A percentile compares a stretch with the other conserved stretches of the same genome.
phyloP scores from a whole-genome alignment of 495 filamentous ascomycete species.

The Podospora tetraspora region DNA sequence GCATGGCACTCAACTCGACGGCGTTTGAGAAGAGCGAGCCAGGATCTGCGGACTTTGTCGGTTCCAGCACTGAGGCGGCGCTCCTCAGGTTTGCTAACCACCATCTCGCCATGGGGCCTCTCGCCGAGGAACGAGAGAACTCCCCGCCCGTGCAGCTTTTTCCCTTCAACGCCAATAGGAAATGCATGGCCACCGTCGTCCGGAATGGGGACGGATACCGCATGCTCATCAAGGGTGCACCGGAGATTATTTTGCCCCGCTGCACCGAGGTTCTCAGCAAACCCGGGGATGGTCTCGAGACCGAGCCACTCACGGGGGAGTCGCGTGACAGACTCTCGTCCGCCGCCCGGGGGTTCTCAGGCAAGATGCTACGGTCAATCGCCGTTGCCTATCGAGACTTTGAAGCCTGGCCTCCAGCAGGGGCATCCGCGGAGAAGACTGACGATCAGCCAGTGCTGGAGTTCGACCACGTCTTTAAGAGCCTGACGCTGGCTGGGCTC shows the following conservation, averaged over 20 bases:
- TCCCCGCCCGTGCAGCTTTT: conserved; percentile 60
- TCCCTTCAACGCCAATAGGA: conserved; percentile 73
- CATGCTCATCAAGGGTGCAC: conserved; percentile 73
- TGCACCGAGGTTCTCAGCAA: conserved; percentile 54
- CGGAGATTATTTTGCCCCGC: conserved; percentile 66
- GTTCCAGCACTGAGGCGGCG: conserved; percentile 81
- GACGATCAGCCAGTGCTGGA: background rate
- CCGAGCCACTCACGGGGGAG: background rate
- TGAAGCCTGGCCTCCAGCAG: conserved; percentile 72
- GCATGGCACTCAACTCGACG: conserved; percentile 74
- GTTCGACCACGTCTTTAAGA: conserved; percentile 42
- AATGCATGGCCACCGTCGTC: conserved; percentile 76
- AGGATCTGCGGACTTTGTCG: conserved; percentile 52
- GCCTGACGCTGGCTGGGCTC: conserved; percentile 65
- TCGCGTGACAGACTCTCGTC: background rate
- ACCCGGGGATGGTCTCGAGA: background rate
- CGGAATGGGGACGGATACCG: conserved; percentile 53
- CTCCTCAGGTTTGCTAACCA: conserved; percentile 67
- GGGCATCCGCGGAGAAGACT: conserved; percentile 49
- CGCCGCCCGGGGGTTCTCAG: background rate
- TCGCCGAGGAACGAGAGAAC: conserved; percentile 59
- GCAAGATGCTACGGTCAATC: conserved; percentile 59
- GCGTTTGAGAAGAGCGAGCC: conserved; percentile 70
- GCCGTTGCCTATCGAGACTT: conserved; percentile 78
- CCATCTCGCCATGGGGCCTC: conserved; percentile 60